These are phyloP conservation scores for Saccharum officinarum DNA, from an alignment of 176 grass and related monocot genomes.

Conservation along the genomic window DNA sequence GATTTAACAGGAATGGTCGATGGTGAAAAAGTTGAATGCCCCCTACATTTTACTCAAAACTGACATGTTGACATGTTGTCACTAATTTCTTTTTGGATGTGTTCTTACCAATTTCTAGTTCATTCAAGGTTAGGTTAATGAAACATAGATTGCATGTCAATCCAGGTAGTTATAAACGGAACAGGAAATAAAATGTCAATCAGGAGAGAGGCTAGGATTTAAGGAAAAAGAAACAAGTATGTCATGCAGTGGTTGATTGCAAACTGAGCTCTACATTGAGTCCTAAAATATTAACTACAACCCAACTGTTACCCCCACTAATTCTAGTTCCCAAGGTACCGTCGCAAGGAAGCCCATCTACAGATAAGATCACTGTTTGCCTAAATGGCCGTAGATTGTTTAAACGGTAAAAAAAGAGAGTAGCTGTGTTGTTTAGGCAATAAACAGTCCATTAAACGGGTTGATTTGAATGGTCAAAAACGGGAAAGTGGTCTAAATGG, in stretches of 20 bases:
- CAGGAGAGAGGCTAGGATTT: background rate
- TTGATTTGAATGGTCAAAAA: background rate
- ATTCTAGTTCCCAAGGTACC: slow-evolving; percentile 3
- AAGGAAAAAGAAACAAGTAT: background rate
- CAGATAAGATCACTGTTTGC: background rate
- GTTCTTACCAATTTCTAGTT: background rate
- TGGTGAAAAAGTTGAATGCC: background rate
- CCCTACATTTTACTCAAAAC: background rate
- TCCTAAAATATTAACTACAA: background rate
- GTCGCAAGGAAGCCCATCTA: background rate
- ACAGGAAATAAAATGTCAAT: background rate
- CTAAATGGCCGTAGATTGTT: background rate
- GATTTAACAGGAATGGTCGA: background rate
- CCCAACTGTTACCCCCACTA: background rate
- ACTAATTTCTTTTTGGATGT: background rate
- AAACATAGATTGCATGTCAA: background rate
- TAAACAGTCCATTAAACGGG: background rate
- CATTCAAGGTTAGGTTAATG: background rate
- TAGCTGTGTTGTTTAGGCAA: background rate
- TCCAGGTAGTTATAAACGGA: background rate
- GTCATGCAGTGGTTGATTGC: background rate
- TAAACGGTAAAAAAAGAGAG: background rate
- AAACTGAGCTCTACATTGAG: background rate
- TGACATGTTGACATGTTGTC: background rate
- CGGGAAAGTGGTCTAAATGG: background rate